These are phyloP conservation scores for Saturnispora serradocipensis DNA, from an alignment of 805 yeast species.

Conservation along the genomic window DNA sequence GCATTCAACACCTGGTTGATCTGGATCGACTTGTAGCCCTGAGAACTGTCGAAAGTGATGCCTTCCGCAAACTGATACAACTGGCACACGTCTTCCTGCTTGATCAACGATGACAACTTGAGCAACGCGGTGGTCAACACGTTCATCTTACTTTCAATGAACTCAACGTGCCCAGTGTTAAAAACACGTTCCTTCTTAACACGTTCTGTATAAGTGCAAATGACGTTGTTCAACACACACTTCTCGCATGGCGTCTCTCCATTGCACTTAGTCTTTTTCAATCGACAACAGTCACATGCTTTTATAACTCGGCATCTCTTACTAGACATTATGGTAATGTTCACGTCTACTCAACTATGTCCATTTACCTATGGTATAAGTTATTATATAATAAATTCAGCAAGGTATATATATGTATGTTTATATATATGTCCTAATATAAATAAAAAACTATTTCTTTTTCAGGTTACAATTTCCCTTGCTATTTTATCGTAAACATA, in stretches of 20 bases:
- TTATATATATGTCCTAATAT: not conserved
- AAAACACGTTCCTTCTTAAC: conserved; percentile 45
- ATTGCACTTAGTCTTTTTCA: conserved; percentile 55
- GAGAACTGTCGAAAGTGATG: conserved; percentile 5
- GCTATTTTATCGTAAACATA: not conserved
- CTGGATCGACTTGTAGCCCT: conserved; percentile 25
- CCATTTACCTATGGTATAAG: not conserved
- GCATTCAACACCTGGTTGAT: conserved; percentile 31
- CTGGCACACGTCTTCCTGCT: conserved; percentile 2
- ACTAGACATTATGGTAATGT: not conserved
- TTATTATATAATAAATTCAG: no score
- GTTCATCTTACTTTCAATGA: conserved; percentile 48
- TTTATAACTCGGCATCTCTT: conserved; percentile 40
- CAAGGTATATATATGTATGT: not conserved
- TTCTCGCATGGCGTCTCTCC: conserved; percentile 53
- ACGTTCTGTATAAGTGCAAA: conserved; percentile 51
- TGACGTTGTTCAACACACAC: conserved; percentile 46
- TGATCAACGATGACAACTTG: conserved; percentile 27
- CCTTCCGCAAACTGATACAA: conserved; percentile 8
- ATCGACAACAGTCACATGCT: conserved; percentile 55
- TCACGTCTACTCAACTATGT: not conserved
- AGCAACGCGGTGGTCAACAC: conserved; percentile 43
- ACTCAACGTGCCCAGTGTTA: conserved; percentile 53
- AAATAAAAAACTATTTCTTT: not conserved
- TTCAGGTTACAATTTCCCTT: not conserved